Evolutionary conservation across 345 rosid genomes (phyloP).

Genomic region (Pugionium cornutum): DNA sequence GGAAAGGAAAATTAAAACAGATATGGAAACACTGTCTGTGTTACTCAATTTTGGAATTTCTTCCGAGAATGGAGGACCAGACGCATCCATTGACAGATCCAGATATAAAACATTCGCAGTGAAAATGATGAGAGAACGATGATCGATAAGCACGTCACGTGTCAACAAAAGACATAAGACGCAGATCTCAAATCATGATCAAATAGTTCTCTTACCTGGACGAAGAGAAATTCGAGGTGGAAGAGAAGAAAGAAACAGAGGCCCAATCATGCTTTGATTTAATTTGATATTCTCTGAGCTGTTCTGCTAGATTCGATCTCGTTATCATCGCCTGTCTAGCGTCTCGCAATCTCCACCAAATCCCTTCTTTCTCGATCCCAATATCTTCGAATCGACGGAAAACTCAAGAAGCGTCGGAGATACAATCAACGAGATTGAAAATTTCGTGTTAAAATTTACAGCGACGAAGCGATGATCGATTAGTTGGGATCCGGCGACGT

Average conservation of each 20-base stretch:
- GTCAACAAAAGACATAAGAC: no score
- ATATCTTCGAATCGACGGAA: conserved; percentile 16
- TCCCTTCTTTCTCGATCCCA: conserved; percentile 4
- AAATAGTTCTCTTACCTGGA: conserved; percentile 53
- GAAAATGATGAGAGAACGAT: background rate
- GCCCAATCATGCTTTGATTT: conserved; percentile 97
- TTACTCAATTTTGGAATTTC: background rate
- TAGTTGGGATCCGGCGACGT: conserved; percentile 15
- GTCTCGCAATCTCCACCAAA: background rate
- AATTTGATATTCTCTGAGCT: conserved; percentile 89
- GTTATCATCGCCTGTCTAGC: conserved; percentile 67
- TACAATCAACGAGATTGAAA: background rate
- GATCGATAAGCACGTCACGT: background rate
- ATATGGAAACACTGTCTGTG: background rate
- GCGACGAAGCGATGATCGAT: conserved; percentile 35
- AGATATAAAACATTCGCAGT: conserved; percentile 5
- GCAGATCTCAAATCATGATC: conserved; percentile 4
- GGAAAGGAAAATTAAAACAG: background rate
- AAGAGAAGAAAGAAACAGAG: conserved; percentile 88
- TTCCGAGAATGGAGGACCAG: background rate
- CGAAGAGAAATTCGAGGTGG: conserved; percentile 66
- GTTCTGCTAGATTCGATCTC: conserved; percentile 89
- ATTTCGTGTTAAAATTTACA: background rate
- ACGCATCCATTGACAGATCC: background rate
- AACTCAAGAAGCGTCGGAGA: conserved; percentile 17